Base-by-base conservation (phyloP, 2,329 filamentous ascomycete genomes). In the Colletotrichum falcatum region DNA sequence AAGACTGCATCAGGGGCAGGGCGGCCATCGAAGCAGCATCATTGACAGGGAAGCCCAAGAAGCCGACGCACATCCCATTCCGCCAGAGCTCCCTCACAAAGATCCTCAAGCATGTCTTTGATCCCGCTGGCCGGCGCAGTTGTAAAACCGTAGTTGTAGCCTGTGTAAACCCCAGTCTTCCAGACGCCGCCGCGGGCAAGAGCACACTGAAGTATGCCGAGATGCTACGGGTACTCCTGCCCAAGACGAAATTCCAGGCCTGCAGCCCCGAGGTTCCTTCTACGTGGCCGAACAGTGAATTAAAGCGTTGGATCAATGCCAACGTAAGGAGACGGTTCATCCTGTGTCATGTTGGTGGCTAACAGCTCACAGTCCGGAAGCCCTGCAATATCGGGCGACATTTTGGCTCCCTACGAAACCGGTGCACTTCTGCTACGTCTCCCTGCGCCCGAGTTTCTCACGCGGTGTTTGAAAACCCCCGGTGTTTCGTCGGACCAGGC, bases 131-230 rank as follows among this genome's bases (percentile, higher is more conserved):
- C 16, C 74, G 74, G n/a, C 77, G 80, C 0, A 74, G 73, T 16
- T 84, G 81, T 76, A 83, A 79, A 74, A 86, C 83, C 2, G 79
- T 83, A 0, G 81, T 86, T 1, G 75, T 86, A 16, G 84, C 83
- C 5, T 86, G 84, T 66, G 79, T 86, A 7, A 86, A 84, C 61
- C 84, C 84, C 0, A 83, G 82, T 68, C 77, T 86, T 23, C 76
- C 79, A 1, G 84, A 86, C 65, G 77, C 81, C 0, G 79, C 77
- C 1, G 78, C 84, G 0, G 84, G 78, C 73, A 86, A 82, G 72
- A 88, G 87, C 72, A 85, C 84, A 0, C 74, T 86, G 67, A 78
- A 84, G 9, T 86, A 85, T 65, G 84, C 84, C 1, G 83, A 86
- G 77, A 79, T 85, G 76, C 74, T 87, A 62, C 77, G 82, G 1